Evolutionary conservation across 176 grass and related monocot genomes (phyloP), one percentile per base, ranked within the genome.

Genomic region (Guadua angustifolia): DNA sequence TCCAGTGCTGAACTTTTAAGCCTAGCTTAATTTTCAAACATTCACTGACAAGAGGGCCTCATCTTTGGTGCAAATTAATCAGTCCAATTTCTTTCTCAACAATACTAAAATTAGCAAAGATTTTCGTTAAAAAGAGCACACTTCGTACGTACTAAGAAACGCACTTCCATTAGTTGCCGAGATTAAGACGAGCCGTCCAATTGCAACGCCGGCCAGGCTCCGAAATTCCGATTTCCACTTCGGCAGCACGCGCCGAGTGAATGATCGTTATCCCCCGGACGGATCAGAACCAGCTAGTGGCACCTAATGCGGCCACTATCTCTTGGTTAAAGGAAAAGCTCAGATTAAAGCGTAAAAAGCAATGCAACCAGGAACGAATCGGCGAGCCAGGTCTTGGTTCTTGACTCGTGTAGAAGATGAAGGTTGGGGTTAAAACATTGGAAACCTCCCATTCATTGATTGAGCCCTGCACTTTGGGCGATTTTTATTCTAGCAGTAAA

Each of bases 391-490:
- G 24, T 9, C 29, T 1, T 9, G 9, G 22, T 45, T 69, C 62
- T 69, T 35, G 18, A 24, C 69, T 49, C 38, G 36, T 47, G 49
- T 58, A 26, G 13, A 47, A 65, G 77, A 24, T 66, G 46, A 45
- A 66, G 74, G 46, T 26, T 44, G 63, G 22, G 17, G 43, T 78
- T 64, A 71, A 24, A 66, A 73, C 25, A 79, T 38, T 38, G 26
- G 52, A 63, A 29, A 26, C 33, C 11, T 5, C 15, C 7, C 40
- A 17, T 64, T 11, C 59, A n/a, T 26, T 2, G 79, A 88, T 64
- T 52, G 72, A 77, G 6, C 32, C 51, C 73, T 88, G 79, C 72
- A 88, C 79, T 88, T 52, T n/a, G 73, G 44, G 79, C 44, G 79
- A 83, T 83, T 43, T 25, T 70, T 83, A 11, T 15, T 55, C 33